Conservation (phyloP, 495 filamentous ascomycete species). For the Tuber calosporum region DNA sequence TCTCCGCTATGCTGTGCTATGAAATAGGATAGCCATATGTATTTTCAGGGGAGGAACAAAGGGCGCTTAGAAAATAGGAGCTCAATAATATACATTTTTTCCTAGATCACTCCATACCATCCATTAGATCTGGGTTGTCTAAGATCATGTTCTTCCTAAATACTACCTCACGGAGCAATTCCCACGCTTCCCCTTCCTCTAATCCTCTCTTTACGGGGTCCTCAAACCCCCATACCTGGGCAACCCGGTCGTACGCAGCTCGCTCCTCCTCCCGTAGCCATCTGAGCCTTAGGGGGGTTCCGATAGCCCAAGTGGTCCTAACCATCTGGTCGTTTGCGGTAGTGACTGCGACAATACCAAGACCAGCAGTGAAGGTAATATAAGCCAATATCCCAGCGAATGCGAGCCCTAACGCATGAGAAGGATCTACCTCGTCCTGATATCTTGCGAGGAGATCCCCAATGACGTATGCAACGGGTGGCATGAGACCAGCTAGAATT, state of each 20-base stretch:
- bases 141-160: constrained; percentile 77
- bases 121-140: constrained; percentile 79
- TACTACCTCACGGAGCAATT: constrained; percentile 70
- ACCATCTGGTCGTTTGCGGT: constrained; percentile 93
- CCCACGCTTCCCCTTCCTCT: constrained; percentile 86
- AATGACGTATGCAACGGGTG: constrained; percentile 61
- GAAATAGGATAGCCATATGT: neutral
- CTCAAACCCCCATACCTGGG: constrained; percentile 81
- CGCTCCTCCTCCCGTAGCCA: constrained; percentile 90
- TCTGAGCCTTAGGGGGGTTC: constrained; percentile 70
- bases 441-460: constrained; percentile 54
- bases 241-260: constrained; percentile 77
- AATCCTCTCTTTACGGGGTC: constrained; percentile 72
- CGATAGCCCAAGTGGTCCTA: constrained; percentile 76
- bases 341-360: constrained; percentile 75
- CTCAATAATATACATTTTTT: constrained; percentile 7
- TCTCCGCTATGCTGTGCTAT: neutral
- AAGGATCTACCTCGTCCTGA: constrained; percentile 65
- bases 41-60: neutral
- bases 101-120: constrained; percentile 64
- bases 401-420: constrained; percentile 63
- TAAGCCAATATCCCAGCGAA: constrained; percentile 78
- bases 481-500: constrained; percentile 49
- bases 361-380: constrained; percentile 63
- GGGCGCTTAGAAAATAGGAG: neutral